Evolutionary conservation across 164 flowering plant species (phyloP).

Genomic region (Tetracentron sinense): DNA sequence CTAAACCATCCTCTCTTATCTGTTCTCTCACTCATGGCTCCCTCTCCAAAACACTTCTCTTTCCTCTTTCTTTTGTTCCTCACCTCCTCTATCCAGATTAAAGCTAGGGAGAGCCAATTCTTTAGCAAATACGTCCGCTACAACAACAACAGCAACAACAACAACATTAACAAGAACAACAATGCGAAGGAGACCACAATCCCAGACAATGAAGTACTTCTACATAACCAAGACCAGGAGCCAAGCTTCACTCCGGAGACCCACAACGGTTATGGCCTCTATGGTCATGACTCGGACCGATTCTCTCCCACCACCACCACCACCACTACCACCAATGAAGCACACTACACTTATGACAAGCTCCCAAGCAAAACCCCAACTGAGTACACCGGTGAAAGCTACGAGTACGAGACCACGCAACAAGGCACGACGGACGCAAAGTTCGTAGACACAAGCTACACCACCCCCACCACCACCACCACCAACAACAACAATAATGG

Average conservation of each 20-base stretch:
- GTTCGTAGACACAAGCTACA: not conserved
- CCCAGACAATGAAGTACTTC: conserved; percentile 4
- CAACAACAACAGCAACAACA: conserved; percentile 5
- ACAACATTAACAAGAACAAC: not conserved
- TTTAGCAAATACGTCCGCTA: conserved; percentile 27
- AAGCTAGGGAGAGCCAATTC: conserved; percentile 49
- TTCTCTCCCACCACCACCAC: conserved; percentile 10
- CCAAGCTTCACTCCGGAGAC: conserved; percentile 14
- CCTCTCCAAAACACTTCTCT: conserved; percentile 14
- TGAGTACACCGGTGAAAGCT: conserved; percentile 12
- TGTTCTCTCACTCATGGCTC: conserved; percentile 20
- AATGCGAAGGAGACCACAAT: not conserved
- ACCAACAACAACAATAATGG: conserved; percentile 14
- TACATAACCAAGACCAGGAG: conserved; percentile 9
- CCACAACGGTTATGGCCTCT: conserved; percentile 30
- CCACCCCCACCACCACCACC: not conserved
- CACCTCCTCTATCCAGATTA: conserved; percentile 15
- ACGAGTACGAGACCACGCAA: not conserved
- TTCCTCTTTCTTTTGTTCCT: conserved; percentile 23
- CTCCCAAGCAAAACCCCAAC: conserved; percentile 1
- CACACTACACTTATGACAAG: too few relatives aligned
- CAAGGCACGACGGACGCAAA: conserved; percentile 7
- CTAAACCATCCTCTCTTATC: not conserved
- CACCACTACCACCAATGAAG: not conserved
- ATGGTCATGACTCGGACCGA: conserved; percentile 20